Base-by-base conservation (phyloP, 2,329 filamentous ascomycete genomes). In the Calonectria pseudoreteaudii region DNA sequence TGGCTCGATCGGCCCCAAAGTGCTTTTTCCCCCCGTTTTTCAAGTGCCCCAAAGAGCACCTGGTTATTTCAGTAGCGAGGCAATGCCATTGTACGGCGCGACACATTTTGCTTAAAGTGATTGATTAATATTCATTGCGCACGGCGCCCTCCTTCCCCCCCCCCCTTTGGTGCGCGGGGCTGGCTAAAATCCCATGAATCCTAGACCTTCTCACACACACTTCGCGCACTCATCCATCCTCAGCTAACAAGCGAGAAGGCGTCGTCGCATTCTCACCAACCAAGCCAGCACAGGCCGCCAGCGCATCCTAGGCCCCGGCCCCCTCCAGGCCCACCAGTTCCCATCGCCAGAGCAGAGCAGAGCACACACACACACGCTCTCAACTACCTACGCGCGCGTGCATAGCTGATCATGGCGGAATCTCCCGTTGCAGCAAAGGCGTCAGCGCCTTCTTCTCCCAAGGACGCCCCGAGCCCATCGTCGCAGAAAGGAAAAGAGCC, bases 11-110 rank as follows among this genome's bases (percentile, higher is more conserved):
- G n/a, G n/a, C n/a, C n/a, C 26, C 38, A 52, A 28, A 14, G 47
- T 52, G 44, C 41, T 64, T 44, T 62, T 50, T 28, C 7, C 41
- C 26, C 36, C 28, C 31, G 18, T 23, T 28, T 23, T 28, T n/a
- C 53, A 68, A n/a, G 8, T 8, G 18, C 8, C 41, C 18, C 18
- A 20, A n/a, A 34, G 53, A 34, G 28, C 47, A 11, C 28, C 11
- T 44, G 23, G 23, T 53, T 56, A 52, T 52, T 53, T 56, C n/a
- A 75, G 47, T 70, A 75, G 41, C 64, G 73, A 68, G 66, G 44
- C n/a, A 23, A 47, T 47, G 44, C 18, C n/a, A 47, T 47, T 23
- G 4, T 47, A 11, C 44, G 26, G 10, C 30, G 28, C 28, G 36
- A 26, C 2, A 20, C 34, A 26, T 13, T 11, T 20, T 62, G 56